Evolutionary conservation across 257 asterid species (phyloP).

Genomic region (Sherardia arvensis): DNA sequence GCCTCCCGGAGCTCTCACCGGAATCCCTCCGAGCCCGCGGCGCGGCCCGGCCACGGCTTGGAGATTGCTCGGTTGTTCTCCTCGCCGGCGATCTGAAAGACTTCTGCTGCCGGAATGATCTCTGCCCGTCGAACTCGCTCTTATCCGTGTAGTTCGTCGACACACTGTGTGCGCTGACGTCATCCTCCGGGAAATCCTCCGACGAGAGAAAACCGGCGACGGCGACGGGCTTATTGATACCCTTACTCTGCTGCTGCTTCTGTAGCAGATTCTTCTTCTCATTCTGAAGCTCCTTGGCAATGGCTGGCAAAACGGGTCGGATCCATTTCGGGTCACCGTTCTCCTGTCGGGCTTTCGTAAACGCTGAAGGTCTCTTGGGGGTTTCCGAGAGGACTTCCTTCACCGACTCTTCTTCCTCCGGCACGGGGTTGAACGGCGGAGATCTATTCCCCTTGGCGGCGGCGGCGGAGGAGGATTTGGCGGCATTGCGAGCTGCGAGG

Average conservation of each 20-base stretch:
- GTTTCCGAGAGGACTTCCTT: constrained; percentile 72
- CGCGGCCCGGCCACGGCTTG: constrained; percentile 31
- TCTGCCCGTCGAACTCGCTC: constrained; percentile 24
- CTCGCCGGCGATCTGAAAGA: constrained; percentile 26
- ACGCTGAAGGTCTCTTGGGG: constrained; percentile 20
- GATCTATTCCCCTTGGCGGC: too few species aligned
- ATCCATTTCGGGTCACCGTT: constrained; percentile 25
- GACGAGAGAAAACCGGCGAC: constrained; percentile 9
- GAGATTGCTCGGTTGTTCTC: constrained; percentile 39
- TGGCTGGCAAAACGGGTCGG: constrained; percentile 19
- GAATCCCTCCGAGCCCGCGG: constrained; percentile 24
- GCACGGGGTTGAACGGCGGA: constrained; percentile 20
- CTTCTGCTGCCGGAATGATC: constrained; percentile 33
- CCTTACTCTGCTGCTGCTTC: too few species aligned
- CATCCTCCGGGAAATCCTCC: constrained; percentile 19
- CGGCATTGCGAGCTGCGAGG: constrained; percentile 5
- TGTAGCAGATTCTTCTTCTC: constrained; percentile 1
- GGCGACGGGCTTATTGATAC: not conserved
- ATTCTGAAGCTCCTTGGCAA: not conserved
- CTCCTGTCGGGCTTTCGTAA: constrained; percentile 7
- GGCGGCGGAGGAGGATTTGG: not conserved
- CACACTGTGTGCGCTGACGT: constrained; percentile 19
- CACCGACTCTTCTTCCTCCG: constrained; percentile 51
- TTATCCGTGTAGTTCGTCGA: constrained; percentile 25
- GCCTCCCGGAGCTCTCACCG: constrained; percentile 50